Evolutionary conservation across 2,329 filamentous ascomycete species (phyloP), one percentile per base, ranked within the genome.

Genomic region (Colletotrichum sp.): DNA sequence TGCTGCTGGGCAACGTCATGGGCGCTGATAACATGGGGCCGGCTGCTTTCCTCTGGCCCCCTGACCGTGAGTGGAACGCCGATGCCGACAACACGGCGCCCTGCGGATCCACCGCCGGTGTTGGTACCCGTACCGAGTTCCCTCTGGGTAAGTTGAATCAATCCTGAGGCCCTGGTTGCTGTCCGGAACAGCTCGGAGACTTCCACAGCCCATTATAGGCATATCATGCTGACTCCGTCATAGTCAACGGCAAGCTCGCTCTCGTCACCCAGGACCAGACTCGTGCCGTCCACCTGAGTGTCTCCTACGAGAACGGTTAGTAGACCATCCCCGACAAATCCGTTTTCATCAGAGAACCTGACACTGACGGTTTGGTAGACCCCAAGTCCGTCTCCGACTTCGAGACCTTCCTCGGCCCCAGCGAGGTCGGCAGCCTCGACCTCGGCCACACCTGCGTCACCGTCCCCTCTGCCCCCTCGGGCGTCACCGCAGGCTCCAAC

Each of bases 41-140:
- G 9, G 90, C 90, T 24, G 90, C 89, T 12, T 92, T 93, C 80
- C 84, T 92, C 82, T 93, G 91, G 68, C 91, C 91, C 6, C 80
- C 85, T 16, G 90, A 92, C 81, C 86, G 91, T 68, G 83, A 85
- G 55, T 93, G 91, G 90, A 85, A 85, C 66, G 89, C 87, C 34
- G 85, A 85, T 15, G 82, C 87, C 49, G 91, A 93, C 79, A 92
- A 92, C 79, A 89, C 81, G 7, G 85, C 87, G 8, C 91, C 91
- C 0, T 93, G 92, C 79, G 91, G 91, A 68, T 91, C 90, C 13
- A 82, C 84, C 13, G 84, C 85, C 18, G 83, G 85, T 1, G 84
- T 87, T 4, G 83, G 82, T 1, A 90, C 90, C 76, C 84, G 91
- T 71, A 92, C 90, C 1, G 80, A 87, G 6, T 93, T 92, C 77